A percentile compares a stretch with the other conserved stretches of the same genome.
phyloP scores from a whole-genome alignment of 2,329 filamentous ascomycete genomes.

The Penicillium sp. region DNA sequence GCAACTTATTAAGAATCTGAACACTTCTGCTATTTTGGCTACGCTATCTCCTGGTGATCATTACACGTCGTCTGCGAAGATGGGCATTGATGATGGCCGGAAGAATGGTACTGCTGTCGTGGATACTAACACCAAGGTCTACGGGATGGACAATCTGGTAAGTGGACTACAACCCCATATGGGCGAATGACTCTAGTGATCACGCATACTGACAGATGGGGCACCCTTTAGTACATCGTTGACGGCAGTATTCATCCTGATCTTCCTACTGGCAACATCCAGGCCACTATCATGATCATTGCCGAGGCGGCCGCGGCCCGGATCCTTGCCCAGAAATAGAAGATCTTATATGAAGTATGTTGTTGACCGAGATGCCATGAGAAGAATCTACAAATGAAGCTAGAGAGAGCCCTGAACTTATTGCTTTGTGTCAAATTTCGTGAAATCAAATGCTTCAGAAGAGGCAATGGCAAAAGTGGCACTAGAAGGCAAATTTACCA shows the following conservation, averaged over 20 bases:
- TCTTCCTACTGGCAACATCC: constrained; percentile 68
- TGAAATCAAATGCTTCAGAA: neutral
- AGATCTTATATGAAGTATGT: neutral
- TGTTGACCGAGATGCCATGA: neutral
- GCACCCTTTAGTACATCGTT: constrained; percentile 50
- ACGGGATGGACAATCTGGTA: constrained; percentile 64
- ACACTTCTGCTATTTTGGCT: constrained; percentile 26
- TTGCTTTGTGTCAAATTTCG: neutral
- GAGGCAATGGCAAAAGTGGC: neutral
- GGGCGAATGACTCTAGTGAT: neutral
- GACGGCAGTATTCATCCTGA: constrained; percentile 71
- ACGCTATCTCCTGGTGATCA: constrained; percentile 50
- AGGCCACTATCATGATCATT: constrained; percentile 64
- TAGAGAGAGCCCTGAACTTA: neutral
- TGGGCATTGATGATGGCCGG: constrained; percentile 61
- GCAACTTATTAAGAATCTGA: constrained; percentile 25
- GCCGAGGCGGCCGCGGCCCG: constrained; percentile 60
- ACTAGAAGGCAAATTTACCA: neutral
- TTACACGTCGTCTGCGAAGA: constrained; percentile 58
- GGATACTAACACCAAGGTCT: constrained; percentile 64
- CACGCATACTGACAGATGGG: neutral
- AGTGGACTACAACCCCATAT: neutral
- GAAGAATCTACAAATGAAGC: neutral
- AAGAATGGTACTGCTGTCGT: constrained; percentile 61
- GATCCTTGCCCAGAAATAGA: constrained; percentile 45